phyloP scores from a whole-genome alignment of 202 grass and related monocot genomes.

The Zoysia matrella region DNA sequence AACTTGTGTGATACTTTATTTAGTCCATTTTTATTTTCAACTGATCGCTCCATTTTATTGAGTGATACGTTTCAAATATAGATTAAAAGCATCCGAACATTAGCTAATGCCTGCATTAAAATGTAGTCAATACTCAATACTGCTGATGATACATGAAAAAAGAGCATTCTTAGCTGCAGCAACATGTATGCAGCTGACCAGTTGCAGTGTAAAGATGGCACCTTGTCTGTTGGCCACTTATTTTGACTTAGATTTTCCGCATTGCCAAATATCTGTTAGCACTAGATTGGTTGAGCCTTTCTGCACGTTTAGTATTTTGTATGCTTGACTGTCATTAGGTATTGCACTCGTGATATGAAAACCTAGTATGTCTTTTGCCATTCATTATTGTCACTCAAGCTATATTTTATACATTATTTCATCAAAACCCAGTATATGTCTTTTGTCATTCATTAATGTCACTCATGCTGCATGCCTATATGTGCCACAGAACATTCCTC shows the following conservation, averaged over 20 bases:
- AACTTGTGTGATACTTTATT: neutral
- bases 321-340: neutral
- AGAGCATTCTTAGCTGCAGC: neutral
- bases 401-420: slow-evolving; percentile 13
- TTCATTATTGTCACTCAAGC: neutral
- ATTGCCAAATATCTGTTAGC: too few relatives aligned
- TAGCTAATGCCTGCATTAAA: neutral
- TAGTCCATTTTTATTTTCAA: neutral
- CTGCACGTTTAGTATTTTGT: neutral
- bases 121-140: neutral
- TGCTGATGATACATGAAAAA: neutral
- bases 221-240: neutral
- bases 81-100: neutral
- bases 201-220: neutral
- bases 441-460: neutral
- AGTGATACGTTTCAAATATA: neutral
- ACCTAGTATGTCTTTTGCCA: neutral
- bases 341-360: neutral
- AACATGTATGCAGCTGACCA: neutral
- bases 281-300: neutral
- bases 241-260: neutral
- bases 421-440: too few relatives aligned
- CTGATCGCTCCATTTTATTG: neutral
- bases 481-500: neutral
- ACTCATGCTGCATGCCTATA: neutral